These are phyloP conservation scores for Candida manassasensis DNA, from an alignment of 805 yeast genomes.

Conservation along the genomic window DNA sequence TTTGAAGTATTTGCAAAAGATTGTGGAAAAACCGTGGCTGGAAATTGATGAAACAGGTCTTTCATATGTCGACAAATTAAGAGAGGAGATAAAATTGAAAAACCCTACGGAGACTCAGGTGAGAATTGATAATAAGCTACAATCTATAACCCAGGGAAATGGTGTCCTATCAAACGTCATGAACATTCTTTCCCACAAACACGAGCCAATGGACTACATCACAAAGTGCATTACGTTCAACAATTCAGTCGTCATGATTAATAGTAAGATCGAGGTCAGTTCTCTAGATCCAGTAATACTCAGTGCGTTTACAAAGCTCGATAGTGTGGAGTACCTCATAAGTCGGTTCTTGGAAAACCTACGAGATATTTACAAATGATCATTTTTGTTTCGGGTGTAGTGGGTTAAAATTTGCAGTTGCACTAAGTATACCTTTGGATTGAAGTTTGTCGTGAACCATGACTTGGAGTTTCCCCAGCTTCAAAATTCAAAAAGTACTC, in stretches of 20 bases:
- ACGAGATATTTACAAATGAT: too few relatives aligned
- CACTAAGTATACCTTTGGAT: too few relatives aligned
- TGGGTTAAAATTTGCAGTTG: too few relatives aligned
- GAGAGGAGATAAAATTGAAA: constrained; percentile 47
- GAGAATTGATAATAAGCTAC: constrained; percentile 19
- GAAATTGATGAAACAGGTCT: constrained; percentile 43
- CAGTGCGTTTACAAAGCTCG: constrained; percentile 59
- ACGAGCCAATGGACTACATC: constrained; percentile 45
- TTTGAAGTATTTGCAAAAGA: constrained; percentile 44
- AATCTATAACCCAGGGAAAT: constrained; percentile 10
- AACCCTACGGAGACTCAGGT: constrained; percentile 13
- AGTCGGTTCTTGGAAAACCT: constrained; percentile 25
- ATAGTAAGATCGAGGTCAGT: constrained; percentile 53
- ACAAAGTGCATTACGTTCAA: constrained; percentile 61
- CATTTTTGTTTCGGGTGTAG: too few relatives aligned
- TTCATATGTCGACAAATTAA: constrained; percentile 54
- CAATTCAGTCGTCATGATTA: constrained; percentile 55
- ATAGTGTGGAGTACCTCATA: constrained; percentile 51
- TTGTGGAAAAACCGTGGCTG: constrained; percentile 62
- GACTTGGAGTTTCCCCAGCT: too few relatives aligned
- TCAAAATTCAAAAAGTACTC: too few relatives aligned
- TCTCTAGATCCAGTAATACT: constrained; percentile 66
- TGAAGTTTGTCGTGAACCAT: too few relatives aligned
- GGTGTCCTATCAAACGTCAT: constrained; percentile 6
- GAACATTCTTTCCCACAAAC: constrained; percentile 4